Evolutionary conservation across 371 early-diverging fungal genomes (phyloP).

Genomic region (Blastocladiella emersonii): DNA sequence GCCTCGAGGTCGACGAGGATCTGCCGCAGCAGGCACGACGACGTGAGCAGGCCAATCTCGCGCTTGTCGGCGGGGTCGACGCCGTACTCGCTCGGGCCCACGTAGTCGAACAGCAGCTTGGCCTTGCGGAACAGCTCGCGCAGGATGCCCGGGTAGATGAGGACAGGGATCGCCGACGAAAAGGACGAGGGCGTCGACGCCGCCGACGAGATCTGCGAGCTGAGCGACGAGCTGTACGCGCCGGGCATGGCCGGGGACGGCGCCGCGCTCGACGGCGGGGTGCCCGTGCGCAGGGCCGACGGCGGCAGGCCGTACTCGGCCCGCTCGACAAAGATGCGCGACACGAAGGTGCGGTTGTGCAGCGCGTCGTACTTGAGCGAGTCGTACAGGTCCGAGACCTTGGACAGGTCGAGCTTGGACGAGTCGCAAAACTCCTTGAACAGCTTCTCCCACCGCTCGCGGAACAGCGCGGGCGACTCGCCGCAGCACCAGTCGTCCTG

Average conservation of each 20-base stretch:
- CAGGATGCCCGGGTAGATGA: slow-evolving; percentile 18
- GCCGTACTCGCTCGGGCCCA: slow-evolving; percentile 87
- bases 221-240: too few species aligned
- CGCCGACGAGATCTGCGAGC: too few species aligned
- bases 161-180: too few species aligned
- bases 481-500: slow-evolving; percentile 63
- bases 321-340: slow-evolving; percentile 39
- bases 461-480: slow-evolving; percentile 56
- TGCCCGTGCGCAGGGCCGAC: neutral
- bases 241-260: too few species aligned
- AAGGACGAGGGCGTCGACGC: too few species aligned
- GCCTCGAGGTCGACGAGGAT: slow-evolving; percentile 61
- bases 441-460: slow-evolving; percentile 92
- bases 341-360: slow-evolving; percentile 76
- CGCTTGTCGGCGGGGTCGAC: slow-evolving; percentile 64
- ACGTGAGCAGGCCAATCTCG: slow-evolving; percentile 73
- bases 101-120: slow-evolving; percentile 77
- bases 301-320: slow-evolving; percentile 10
- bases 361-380: slow-evolving; percentile 89
- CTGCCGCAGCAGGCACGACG: slow-evolving; percentile 56
- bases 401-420: slow-evolving; percentile 58
- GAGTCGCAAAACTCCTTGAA: slow-evolving; percentile 74
- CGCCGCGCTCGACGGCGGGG: too few species aligned
- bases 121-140: slow-evolving; percentile 63
- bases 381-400: slow-evolving; percentile 86